Evolutionary conservation across 768 basidiomycete species (phyloP).

Genomic region (Lyophyllum shimeji): DNA sequence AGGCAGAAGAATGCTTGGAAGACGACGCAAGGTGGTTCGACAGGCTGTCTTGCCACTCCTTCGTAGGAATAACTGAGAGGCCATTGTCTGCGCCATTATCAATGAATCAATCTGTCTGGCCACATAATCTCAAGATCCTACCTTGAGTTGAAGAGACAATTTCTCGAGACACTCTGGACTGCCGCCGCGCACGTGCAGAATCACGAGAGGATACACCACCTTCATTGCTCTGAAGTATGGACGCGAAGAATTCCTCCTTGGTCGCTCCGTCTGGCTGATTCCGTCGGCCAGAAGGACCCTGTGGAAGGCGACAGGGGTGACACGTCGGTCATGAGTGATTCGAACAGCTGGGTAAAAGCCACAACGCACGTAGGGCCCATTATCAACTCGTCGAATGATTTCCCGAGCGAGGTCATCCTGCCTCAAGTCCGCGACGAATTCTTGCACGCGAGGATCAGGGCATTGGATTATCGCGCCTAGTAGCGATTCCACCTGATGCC

Average conservation of each 20-base stretch:
- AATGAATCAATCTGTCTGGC: slow-evolving; percentile 1
- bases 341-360: neutral
- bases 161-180: slow-evolving; percentile 76
- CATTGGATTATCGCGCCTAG: slow-evolving; percentile 80
- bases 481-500: slow-evolving; percentile 92
- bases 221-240: slow-evolving; percentile 63
- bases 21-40: slow-evolving; percentile 50
- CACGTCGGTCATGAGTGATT: neutral
- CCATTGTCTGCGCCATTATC: slow-evolving; percentile 45
- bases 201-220: slow-evolving; percentile 42
- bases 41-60: slow-evolving; percentile 79
- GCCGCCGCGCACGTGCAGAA: slow-evolving; percentile 61
- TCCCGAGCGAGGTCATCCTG: slow-evolving; percentile 77
- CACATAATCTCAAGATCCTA: slow-evolving; percentile 19
- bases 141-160: slow-evolving; percentile 75
- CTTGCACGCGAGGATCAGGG: slow-evolving; percentile 62
- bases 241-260: slow-evolving; percentile 79
- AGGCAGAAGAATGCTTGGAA: slow-evolving; percentile 18
- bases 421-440: slow-evolving; percentile 59
- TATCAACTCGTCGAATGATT: slow-evolving; percentile 74
- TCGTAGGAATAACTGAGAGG: slow-evolving; percentile 62
- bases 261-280: slow-evolving; percentile 61
- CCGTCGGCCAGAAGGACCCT: slow-evolving; percentile 72
- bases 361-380: slow-evolving; percentile 70
- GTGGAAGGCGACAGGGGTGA: slow-evolving; percentile 3